Conservation (phyloP, 805 yeast genomes). For the Sporopachydermia lactativora region DNA sequence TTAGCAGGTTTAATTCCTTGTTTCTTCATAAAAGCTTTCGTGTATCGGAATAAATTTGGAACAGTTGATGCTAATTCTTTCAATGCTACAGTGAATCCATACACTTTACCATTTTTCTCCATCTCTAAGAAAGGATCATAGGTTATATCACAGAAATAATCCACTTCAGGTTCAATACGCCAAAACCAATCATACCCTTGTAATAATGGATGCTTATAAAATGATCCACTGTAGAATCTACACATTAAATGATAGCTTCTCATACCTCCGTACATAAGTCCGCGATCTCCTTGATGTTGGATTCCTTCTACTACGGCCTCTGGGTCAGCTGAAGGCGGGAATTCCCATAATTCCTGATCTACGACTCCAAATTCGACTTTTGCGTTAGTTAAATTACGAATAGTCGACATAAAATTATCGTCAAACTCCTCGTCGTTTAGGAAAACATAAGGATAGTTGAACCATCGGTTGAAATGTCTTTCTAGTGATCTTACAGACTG, state of each 20-base stretch:
- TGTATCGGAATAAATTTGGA: slow-evolving; percentile 66
- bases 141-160: slow-evolving; percentile 79
- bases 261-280: slow-evolving; percentile 71
- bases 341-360: slow-evolving; percentile 51
- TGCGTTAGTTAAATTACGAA: slow-evolving; percentile 40
- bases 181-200: slow-evolving; percentile 77
- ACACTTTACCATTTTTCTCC: slow-evolving; percentile 52
- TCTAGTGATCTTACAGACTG: slow-evolving; percentile 64
- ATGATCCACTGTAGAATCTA: slow-evolving; percentile 75
- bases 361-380: slow-evolving; percentile 61
- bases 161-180: slow-evolving; percentile 91
- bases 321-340: slow-evolving; percentile 33
- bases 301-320: slow-evolving; percentile 40
- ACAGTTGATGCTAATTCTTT: slow-evolving; percentile 71
- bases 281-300: slow-evolving; percentile 67
- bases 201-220: slow-evolving; percentile 68
- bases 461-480: slow-evolving; percentile 88
- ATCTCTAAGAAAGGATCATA: slow-evolving; percentile 84
- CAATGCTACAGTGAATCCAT: slow-evolving; percentile 75
- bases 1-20: slow-evolving; percentile 36
- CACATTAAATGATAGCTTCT: slow-evolving; percentile 91
- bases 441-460: slow-evolving; percentile 83
- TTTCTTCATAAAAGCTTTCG: slow-evolving; percentile 45
- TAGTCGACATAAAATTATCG: slow-evolving; percentile 42
- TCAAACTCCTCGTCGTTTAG: slow-evolving; percentile 69